These are phyloP conservation scores for Tetradesmus obliquus DNA, from an alignment of 139 green algal genomes.

Conservation along the genomic window DNA sequence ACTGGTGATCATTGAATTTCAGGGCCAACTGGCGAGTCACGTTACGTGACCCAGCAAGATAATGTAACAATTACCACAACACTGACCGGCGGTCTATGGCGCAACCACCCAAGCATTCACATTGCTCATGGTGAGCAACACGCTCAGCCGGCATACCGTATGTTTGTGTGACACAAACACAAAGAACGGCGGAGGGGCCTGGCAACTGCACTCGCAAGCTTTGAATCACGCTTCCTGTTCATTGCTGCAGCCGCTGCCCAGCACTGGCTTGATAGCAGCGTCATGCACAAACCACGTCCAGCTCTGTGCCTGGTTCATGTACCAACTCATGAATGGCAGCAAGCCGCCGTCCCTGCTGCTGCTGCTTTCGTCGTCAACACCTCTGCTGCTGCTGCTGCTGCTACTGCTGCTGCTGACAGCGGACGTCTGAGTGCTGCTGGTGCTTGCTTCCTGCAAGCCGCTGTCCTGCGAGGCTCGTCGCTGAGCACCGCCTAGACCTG, in stretches of 20 bases:
- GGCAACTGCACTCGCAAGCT: no score
- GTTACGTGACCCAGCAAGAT: no score
- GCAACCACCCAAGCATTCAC: no score
- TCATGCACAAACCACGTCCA: conserved; percentile 50
- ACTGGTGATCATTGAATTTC: no score
- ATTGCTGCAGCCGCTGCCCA: conserved; percentile 43
- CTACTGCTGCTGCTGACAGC: background rate
- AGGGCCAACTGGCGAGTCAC: no score
- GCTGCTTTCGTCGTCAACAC: background rate
- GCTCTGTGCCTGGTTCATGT: conserved; percentile 14
- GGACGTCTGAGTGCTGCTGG: background rate
- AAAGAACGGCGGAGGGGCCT: background rate
- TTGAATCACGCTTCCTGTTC: background rate
- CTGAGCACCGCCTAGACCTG: background rate
- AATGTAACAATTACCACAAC: no score
- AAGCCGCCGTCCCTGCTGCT: background rate
- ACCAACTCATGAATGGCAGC: conserved; percentile 22
- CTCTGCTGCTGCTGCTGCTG: background rate
- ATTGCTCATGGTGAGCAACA: no score
- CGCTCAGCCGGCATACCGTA: no score
- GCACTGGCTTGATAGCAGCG: background rate
- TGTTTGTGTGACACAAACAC: background rate
- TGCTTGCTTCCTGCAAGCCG: background rate
- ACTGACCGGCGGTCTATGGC: no score
- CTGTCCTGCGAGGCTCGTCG: background rate